These are phyloP conservation scores for Aspergillus haitiensis DNA, from an alignment of 495 filamentous ascomycete species.

Conservation along the genomic window DNA sequence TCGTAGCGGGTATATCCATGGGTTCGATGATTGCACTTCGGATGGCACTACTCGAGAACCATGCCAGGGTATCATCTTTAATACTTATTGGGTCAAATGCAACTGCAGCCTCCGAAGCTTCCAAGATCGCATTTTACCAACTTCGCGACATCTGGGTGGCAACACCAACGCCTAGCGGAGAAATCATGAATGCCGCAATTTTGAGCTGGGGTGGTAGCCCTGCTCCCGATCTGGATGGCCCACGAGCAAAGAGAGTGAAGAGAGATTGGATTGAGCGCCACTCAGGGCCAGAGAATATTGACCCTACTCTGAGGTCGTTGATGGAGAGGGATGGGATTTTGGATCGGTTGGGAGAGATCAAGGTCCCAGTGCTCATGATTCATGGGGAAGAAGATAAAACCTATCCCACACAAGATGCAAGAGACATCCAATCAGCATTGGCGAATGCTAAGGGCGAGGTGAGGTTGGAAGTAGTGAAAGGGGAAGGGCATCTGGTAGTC, in stretches of 20 bases:
- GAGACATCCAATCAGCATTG: background rate
- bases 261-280: constrained; percentile 1
- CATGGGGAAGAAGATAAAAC: constrained; percentile 7
- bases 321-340: constrained; percentile 7
- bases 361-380: background rate
- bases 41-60: constrained; percentile 1
- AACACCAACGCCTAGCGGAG: constrained; percentile 2
- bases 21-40: constrained; percentile 3
- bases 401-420: constrained; percentile 1
- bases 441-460: background rate
- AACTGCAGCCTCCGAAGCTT: background rate
- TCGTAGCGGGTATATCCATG: constrained; percentile 6
- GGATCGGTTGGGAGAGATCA: constrained; percentile 5
- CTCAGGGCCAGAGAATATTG: constrained; percentile 5
- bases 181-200: constrained; percentile 4
- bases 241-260: constrained; percentile 6
- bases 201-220: constrained; percentile 2
- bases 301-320: background rate
- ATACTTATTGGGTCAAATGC: constrained; percentile 2
- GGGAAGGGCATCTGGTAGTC: constrained; percentile 2
- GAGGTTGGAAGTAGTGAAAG: constrained; percentile 1
- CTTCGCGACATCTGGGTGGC: constrained; percentile 5
- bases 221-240: background rate
- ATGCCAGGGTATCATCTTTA: background rate
- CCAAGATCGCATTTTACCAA: background rate